phyloP scores from a whole-genome alignment of 2,329 filamentous ascomycete genomes.

The Graphiopsis chlorocephala region DNA sequence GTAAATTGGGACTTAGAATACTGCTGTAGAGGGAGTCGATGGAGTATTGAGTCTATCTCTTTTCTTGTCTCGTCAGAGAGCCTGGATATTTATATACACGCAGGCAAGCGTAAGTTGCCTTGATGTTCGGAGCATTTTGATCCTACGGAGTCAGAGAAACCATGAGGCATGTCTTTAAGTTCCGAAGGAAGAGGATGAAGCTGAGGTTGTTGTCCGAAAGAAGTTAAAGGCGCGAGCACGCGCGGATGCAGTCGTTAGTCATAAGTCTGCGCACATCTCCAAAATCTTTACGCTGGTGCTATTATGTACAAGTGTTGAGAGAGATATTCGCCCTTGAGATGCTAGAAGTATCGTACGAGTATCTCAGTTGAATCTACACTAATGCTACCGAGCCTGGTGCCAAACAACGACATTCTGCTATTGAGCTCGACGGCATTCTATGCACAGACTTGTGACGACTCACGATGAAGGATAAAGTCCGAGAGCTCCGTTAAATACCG shows the following conservation, averaged over 20 bases:
- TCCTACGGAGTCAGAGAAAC: background rate
- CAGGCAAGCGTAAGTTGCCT: background rate
- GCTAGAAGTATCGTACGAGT: background rate
- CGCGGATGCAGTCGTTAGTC: background rate
- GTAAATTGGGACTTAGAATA: background rate
- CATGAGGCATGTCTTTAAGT: background rate
- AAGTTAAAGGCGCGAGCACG: background rate
- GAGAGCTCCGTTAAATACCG: background rate
- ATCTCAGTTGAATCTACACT: background rate
- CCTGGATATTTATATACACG: background rate
- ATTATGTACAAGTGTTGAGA: too few species aligned
- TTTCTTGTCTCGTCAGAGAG: background rate
- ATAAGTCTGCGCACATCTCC: background rate
- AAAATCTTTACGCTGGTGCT: background rate
- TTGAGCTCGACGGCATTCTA: background rate
- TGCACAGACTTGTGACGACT: background rate
- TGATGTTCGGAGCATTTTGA: background rate
- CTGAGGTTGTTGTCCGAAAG: background rate
- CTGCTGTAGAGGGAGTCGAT: background rate
- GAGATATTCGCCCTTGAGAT: background rate
- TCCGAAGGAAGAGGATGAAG: background rate
- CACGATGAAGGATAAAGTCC: too few species aligned
- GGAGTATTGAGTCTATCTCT: background rate
- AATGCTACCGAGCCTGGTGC: background rate
- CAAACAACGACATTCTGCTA: background rate